Evolutionary conservation across 225 moss, liverwort and hornwort species (phyloP), one percentile per base, ranked within the genome.

Genomic region (Marchantia polymorpha): DNA sequence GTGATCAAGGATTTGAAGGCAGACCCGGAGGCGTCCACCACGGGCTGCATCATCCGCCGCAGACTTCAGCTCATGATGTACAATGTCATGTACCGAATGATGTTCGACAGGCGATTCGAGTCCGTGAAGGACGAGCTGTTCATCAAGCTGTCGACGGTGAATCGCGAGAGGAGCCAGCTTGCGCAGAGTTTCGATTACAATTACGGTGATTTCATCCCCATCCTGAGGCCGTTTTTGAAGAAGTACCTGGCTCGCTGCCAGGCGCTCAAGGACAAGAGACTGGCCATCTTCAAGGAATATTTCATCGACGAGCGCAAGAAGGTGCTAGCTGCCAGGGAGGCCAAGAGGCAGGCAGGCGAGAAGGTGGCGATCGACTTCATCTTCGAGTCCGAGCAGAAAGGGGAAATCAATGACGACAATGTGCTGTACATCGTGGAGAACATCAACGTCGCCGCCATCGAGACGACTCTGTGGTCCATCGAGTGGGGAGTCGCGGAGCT

Each of bases 401-500:
- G 91, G 48, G 89, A 91, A 31, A 88, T 91, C 54, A 91, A 83
- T 60, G 85, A 88, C 67, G 86, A 81, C 51, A 91, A 89, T 29
- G 90, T 91, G 3, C 85, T 93, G 20, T 91, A 91, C 84, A 90
- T 91, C 17, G 86, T 90, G 52, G 90, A 91, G 79, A 93, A 94
- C 70, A 90, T 94, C 75, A 92, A 91, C 52, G 82, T 92, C 48
- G 89, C 91, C 82, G 94, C 96, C 0, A 96, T 96, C 53, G 94
- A 96, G 74, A 94, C 96, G 7, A 96, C 96, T 17, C 29, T 92
- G 16, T 96, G 96, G 96, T 93, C 96, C 0, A 96, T 96, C 13
- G 96, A 96, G 81, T 96, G 94, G 94, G 91, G 96, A 39, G 85
- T 96, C 1, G 96, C 92, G 8, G 92, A 96, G 88, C 87, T 96